Evolutionary conservation across 352 stramenopile genomes (phyloP).

Genomic region (Thraustochytrium striatum): DNA sequence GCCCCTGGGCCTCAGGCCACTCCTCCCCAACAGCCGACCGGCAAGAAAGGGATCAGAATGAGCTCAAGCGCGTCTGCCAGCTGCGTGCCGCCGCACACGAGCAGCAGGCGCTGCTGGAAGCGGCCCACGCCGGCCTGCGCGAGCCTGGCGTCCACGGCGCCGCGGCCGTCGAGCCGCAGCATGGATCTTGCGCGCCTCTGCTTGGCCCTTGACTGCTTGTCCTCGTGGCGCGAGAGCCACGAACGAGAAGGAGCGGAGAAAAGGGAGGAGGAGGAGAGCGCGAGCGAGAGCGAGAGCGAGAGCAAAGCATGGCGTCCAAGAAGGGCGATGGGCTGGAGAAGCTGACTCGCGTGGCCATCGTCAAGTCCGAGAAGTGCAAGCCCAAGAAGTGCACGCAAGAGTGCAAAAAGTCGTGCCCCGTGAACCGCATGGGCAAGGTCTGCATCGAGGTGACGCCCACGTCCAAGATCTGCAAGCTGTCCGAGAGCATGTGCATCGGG

Average conservation of each 20-base stretch:
- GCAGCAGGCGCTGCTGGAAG: neutral
- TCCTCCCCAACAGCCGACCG: neutral
- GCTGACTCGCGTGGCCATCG: conserved; percentile 48
- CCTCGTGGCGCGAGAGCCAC: too few relatives aligned
- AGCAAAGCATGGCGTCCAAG: conserved; percentile 36
- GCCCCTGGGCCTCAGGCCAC: neutral
- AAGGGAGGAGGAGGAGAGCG: too few relatives aligned
- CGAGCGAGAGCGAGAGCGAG: too few relatives aligned
- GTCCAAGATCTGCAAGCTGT: conserved; percentile 96
- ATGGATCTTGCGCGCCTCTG: too few relatives aligned
- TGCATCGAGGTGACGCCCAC: conserved; percentile 97
- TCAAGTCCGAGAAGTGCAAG: conserved; percentile 79
- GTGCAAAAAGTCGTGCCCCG: conserved; percentile 98
- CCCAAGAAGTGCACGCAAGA: conserved; percentile 98
- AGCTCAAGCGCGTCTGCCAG: conserved; percentile 3
- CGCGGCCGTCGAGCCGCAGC: too few relatives aligned
- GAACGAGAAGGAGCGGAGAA: too few relatives aligned
- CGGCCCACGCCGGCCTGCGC: neutral
- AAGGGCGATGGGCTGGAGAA: conserved; percentile 36
- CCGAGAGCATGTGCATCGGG: conserved; percentile 96
- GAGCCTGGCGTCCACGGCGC: too few relatives aligned
- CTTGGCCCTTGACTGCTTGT: too few relatives aligned
- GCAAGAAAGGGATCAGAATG: neutral
- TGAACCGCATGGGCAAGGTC: conserved; percentile 97
- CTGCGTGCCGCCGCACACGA: conserved; percentile 8